These are phyloP conservation scores for Pichia inconspicua DNA, from an alignment of 1,139 yeast species.

Conservation along the genomic window DNA sequence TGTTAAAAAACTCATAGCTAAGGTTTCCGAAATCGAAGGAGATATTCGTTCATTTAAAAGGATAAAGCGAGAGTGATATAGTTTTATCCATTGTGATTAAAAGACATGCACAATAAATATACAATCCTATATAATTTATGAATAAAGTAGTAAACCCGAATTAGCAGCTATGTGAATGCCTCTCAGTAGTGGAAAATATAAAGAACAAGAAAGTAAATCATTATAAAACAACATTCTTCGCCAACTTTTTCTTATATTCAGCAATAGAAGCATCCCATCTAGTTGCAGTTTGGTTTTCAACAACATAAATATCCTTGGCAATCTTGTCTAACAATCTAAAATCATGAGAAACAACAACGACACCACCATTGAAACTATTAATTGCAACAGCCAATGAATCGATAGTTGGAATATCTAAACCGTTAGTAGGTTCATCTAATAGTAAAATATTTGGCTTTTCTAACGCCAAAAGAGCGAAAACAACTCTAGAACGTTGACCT, in stretches of 20 bases:
- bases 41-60: background rate
- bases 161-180: background rate
- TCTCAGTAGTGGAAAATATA: background rate
- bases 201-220: background rate
- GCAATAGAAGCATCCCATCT: slow-evolving; percentile 92
- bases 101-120: background rate
- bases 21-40: slow-evolving; percentile 5
- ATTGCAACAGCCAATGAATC: slow-evolving; percentile 97
- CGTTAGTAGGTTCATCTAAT: slow-evolving; percentile 99
- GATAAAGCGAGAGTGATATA: background rate
- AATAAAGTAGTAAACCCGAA: background rate
- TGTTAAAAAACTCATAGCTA: slow-evolving; percentile 13
- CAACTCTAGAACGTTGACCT: slow-evolving; percentile 99
- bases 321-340: slow-evolving; percentile 96
- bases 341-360: slow-evolving; percentile 97
- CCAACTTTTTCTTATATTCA: slow-evolving; percentile 89
- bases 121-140: background rate
- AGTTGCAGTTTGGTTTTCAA: slow-evolving; percentile 89
- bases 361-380: slow-evolving; percentile 93
- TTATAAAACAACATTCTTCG: slow-evolving; percentile 72
- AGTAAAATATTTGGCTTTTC: slow-evolving; percentile 92
- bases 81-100: background rate
- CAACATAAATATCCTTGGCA: slow-evolving; percentile 94
- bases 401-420: slow-evolving; percentile 95
- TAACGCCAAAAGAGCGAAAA: slow-evolving; percentile 89